Base-by-base conservation (phyloP, 2,329 filamentous ascomycete species). In the Harringtonia aguacate region DNA sequence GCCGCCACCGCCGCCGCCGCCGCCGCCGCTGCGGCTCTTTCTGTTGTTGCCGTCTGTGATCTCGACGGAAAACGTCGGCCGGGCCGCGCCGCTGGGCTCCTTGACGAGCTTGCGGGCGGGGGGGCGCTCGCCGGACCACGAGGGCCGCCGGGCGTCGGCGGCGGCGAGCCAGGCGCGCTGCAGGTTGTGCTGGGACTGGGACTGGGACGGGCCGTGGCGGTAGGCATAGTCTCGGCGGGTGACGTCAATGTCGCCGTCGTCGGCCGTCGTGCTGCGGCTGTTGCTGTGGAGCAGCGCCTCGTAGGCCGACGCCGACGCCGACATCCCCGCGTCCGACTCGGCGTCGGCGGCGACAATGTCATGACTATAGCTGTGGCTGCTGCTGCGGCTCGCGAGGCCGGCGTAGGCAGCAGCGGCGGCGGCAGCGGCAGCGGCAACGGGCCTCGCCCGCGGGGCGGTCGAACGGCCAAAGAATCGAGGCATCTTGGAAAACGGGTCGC, bases 131-230 rank as follows among this genome's bases (percentile, higher is more conserved):
- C 44, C 47, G 2, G 43, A 41, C 45, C 44, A 46, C 30, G 43
- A 42, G 17, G 44, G 40, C 14, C 44, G 40, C 8, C 64, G 22
- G 62, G 64, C 42, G 53, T 67, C 49, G 62, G 47, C 43, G 4
- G 44, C 46, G 7, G 44, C 35, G 10, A 50, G 40, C 48, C 48
- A 49, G 20, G 43, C 34, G 8, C 48, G 46, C 9, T 47, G 48
- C 14, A 39, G 30, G 9, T 21, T 30, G 10, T 45, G 39, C 27
- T 48, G 48, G 8, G 41, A 37, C 24, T 12, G 9, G 3, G 14
- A 4, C 12, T 8, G 35, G 4, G 24, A 30, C 3, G 41, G 28
- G 4, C 21, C 20, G 9, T 47, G 34, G 31, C 40, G 41, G 27
- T 34, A 24, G 27, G 21, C 24, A 1, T 36, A 31, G n/a, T 21